Evolutionary conservation across 768 basidiomycete species (phyloP), one percentile per base, ranked within the genome.

Genomic region (Termitomyces sp.): DNA sequence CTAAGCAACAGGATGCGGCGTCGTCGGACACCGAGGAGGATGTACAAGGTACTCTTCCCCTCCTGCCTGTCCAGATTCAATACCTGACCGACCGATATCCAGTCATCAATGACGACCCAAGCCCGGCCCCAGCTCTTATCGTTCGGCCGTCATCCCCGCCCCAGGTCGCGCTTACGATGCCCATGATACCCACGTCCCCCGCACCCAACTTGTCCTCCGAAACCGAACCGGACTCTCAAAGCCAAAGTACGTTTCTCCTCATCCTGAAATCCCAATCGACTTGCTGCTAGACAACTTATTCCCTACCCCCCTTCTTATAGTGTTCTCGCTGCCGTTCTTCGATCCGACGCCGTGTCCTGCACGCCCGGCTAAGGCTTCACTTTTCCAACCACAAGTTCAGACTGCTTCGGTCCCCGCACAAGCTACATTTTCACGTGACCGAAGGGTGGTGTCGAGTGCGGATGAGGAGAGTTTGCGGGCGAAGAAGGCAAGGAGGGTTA

Each of bases 11-110:
- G 8, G 24, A 51, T 27, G 27, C 9, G 1, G 10, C 58, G 59
- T 72, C 73, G 8, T 74, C 74, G 26, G 73, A 75, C 18, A 74
- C 74, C 22, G 74, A 78, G 57, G 74, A 74, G 24, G 75, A 75
- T 46, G 73, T 74, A 4, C 72, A 75, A 71, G 71, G 75, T 73
- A 53, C 29, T 32, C 2, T 22, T n/a, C 5, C 14, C 18, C 24
- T 26, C 27, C 13, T 46, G 2, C 4, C 31, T 41, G 41, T 18
- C 6, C 4, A 47, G 27, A 48, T 12, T 27, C 20, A 16, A 36
- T 48, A 4, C 8, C 53, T 24, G 16, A 46, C 34, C 24, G 14
- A 41, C 26, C 53, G 4, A 18, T 26, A 10, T 47, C 16, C n/a
- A 65, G 64, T 44, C 18, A 24, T 50, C 31, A 57, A 47, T 5